Base-by-base conservation (phyloP, 169 alveolate genomes). In the Theileria sp. region DNA sequence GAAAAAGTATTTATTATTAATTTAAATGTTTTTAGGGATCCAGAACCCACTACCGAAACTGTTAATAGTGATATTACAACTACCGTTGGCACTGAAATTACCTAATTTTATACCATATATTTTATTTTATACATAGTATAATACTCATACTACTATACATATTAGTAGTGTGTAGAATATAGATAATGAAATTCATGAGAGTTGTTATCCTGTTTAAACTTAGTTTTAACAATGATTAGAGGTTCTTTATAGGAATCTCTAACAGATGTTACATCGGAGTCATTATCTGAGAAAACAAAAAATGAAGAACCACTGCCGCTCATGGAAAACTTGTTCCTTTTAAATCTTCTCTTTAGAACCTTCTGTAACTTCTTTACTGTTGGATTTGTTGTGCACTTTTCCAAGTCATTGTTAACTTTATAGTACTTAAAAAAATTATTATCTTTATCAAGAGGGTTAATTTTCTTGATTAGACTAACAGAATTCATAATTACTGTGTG, bases 291-390 rank as follows among this genome's bases (percentile, higher is more conserved):
- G n/a, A 83, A 34, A 13, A 77, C 72, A 49, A 77, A 83, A 28
- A 30, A 83, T 30, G 89, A 65, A 38, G 79, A 15, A 25, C 89
- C 89, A 68, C 89, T 83, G 17, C 89, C 89, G 10, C 80, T 28
- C 89, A 83, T 83, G 26, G 82, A 75, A 67, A 54, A 76, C 38
- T 61, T 49, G 3, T 38, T 49, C 10, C 38, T 36, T 17, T 44
- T 66, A 15, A 68, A 15, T 6, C 25, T 13, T 8, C n/a, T 32
- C 74, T 34, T 30, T 68, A 83, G 21, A 12, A 34, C 17, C 7
- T 75, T 49, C 51, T 44, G 3, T 28, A 83, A 49, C 25, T 19
- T 23, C 64, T 21, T 56, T 58, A 83, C 86, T 13, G 30, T 49
- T 19, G 30, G 32, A 23, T 83, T 78, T 5, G 26, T 34, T 17